Percentiles rank a stretch among this genome's conserved stretches.
phyloP scores from a whole-genome alignment of 768 basidiomycete genomes.

The Lyophyllum atratum region DNA sequence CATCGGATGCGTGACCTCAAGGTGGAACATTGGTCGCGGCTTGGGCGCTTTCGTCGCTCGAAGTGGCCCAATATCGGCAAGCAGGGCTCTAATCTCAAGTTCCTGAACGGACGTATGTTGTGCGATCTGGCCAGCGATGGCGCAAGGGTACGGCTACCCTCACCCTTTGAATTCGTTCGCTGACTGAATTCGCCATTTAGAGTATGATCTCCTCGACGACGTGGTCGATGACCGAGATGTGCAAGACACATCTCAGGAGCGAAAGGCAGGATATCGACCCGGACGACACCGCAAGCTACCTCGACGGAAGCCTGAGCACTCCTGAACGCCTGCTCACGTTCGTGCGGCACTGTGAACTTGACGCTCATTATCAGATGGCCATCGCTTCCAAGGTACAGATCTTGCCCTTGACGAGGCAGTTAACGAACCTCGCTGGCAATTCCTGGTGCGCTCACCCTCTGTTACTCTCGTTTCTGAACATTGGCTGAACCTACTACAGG shows the following conservation, averaged over 20 bases:
- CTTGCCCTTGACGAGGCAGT: slow-evolving; percentile 86
- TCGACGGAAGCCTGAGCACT: slow-evolving; percentile 79
- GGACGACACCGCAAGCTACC: slow-evolving; percentile 89
- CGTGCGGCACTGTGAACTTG: slow-evolving; percentile 91
- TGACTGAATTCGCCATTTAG: slow-evolving; percentile 37
- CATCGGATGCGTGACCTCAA: slow-evolving; percentile 91
- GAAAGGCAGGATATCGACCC: slow-evolving; percentile 94
- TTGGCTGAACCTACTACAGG: slow-evolving; percentile 47
- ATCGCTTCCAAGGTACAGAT: slow-evolving; percentile 94
- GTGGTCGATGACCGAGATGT: slow-evolving; percentile 99
- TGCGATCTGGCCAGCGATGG: slow-evolving; percentile 95
- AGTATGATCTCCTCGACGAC: slow-evolving; percentile 97
- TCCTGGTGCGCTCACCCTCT: slow-evolving; percentile 66
- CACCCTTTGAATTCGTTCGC: neutral
- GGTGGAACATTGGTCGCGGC: slow-evolving; percentile 90
- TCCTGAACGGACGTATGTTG: slow-evolving; percentile 82
- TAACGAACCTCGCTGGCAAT: slow-evolving; percentile 96
- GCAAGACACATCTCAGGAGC: slow-evolving; percentile 81
- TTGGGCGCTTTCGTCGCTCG: slow-evolving; percentile 85
- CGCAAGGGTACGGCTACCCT: slow-evolving; percentile 65
- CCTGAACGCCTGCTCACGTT: slow-evolving; percentile 85
- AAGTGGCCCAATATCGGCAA: slow-evolving; percentile 82
- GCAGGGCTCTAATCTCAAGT: slow-evolving; percentile 81
- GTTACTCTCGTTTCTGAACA: neutral
- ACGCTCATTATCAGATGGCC: slow-evolving; percentile 97